A percentile compares a stretch with the other conserved stretches of the same genome.
Evolutionary conservation across 1,284 basidiomycete genomes (phyloP).

Genomic region (Puccinia polysora): DNA sequence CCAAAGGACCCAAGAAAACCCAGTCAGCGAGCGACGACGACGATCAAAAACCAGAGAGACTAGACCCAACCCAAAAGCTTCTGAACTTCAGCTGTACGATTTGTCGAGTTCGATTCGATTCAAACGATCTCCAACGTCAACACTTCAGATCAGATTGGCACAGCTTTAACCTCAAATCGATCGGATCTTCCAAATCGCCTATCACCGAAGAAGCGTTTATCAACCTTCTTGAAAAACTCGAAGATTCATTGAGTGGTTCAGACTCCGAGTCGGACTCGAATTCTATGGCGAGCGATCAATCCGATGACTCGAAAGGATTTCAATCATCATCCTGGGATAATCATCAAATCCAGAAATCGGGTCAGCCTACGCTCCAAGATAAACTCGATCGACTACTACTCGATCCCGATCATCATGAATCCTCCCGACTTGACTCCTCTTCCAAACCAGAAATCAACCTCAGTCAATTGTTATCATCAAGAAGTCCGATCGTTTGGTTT

Average conservation of each 20-base stretch:
- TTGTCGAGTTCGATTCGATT: conserved; percentile 62
- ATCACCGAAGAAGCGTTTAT: conserved; percentile 13
- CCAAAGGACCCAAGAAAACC: neutral
- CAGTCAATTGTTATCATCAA: neutral
- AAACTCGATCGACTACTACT: conserved; percentile 45
- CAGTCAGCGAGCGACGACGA: too few relatives aligned
- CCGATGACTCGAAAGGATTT: neutral
- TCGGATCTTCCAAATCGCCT: neutral
- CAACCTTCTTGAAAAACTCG: conserved; percentile 2
- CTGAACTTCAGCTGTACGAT: conserved; percentile 46
- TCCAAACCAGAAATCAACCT: too few relatives aligned
- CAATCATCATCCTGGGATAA: conserved; percentile 25
- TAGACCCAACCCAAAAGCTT: neutral
- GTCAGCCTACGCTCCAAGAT: neutral
- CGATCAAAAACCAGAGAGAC: neutral
- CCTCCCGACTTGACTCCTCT: neutral
- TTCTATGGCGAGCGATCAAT: neutral
- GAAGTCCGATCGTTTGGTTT: conserved; percentile 37
- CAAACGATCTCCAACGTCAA: conserved; percentile 72
- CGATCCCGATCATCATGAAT: neutral
- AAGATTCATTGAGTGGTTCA: conserved; percentile 28
- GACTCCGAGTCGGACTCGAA: conserved; percentile 11
- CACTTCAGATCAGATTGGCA: conserved; percentile 98
- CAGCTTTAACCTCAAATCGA: conserved; percentile 82
- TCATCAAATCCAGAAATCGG: conserved; percentile 42